A percentile compares a stretch with the other conserved stretches of the same genome.
These are phyloP conservation scores for Anaeromyces robustus DNA, from an alignment of 192 early-diverging fungal species.

Conservation along the genomic window DNA sequence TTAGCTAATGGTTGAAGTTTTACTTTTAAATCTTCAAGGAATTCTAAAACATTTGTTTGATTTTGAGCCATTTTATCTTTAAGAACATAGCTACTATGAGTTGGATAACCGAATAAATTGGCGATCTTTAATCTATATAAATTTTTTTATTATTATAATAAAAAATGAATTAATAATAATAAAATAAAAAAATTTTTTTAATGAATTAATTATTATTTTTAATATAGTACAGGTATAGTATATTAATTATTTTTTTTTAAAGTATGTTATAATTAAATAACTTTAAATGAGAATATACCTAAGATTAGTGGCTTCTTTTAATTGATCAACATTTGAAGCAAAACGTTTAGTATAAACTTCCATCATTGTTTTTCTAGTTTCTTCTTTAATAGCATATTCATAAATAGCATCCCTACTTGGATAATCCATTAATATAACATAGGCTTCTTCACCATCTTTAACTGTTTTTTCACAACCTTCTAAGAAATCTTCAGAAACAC, in stretches of 20 bases:
- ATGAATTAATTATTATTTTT: no score
- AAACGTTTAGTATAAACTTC: constrained; percentile 34
- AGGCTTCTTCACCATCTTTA: constrained; percentile 43
- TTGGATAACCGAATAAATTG: constrained; percentile 48
- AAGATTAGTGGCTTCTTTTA: constrained; percentile 29
- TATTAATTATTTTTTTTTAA: no score
- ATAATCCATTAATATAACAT: constrained; percentile 55
- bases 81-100: constrained; percentile 54
- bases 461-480: constrained; percentile 31
- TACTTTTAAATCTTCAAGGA: constrained; percentile 44
- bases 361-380: constrained; percentile 22
- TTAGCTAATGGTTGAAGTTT: constrained; percentile 37
- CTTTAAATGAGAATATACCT: no score
- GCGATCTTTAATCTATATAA: constrained; percentile 29
- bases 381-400: constrained; percentile 2
- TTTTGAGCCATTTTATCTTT: constrained; percentile 73
- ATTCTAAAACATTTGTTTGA: constrained; percentile 38
- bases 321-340: constrained; percentile 32
- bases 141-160: constrained; percentile 11
- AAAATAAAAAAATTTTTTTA: constrained; percentile 5
- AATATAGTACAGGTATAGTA: no score
- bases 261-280: no score
- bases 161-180: constrained; percentile 6
- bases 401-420: constrained; percentile 14
- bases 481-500: constrained; percentile 54